Evolutionary conservation across 148 eudicot species (phyloP), one percentile per base, ranked within the genome.

Genomic region (Gaultheria prostrata): DNA sequence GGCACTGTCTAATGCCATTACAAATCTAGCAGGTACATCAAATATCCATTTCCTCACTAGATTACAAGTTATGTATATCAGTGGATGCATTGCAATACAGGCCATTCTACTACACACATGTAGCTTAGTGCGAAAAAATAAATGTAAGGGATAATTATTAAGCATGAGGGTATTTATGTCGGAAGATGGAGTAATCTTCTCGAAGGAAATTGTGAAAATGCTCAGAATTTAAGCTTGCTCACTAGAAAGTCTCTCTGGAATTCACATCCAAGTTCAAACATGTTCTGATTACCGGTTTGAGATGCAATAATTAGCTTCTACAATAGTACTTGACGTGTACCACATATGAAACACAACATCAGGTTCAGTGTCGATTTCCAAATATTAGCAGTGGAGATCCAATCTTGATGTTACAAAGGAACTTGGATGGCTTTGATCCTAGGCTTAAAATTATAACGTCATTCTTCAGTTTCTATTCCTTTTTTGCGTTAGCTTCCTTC

Each of bases 1-100:
- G 53, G 97, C 98, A 49, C 82, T 97, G 74, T 97, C 99, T n/a
- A 93, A 97, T 83, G 93, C 93, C 77, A 95, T 97, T 45, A 93
- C 97, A 32, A 92, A 83, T 85, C 94, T 97, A 82, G 93, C 95
- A 80, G 95, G 99, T 95, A 67, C 84, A 35, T 12, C 8, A 48
- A 24, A 46, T 43, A 35, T 43, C 50, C 20, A 49, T 54, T 26
- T 78, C 63, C 43, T 67, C 72, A 30, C 39, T 28, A 67, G 39
- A 30, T 67, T 67, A 28, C 18, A 59, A 51, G 24, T 79, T 46
- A n/a, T 75, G 0, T 17, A 33, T 50, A 17, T 9, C 6, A 11
- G 54, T 61, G 35, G 18, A 59, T 80, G n/a, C 9, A 80, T 24
- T 79, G 49, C 82, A 32, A 67, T n/a, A 9, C 49, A 24, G 17